Percentiles rank a stretch among this genome's conserved stretches.
phyloP scores from a whole-genome alignment of 116 monocot genomes.

The Phalaenopsis hybrid region DNA sequence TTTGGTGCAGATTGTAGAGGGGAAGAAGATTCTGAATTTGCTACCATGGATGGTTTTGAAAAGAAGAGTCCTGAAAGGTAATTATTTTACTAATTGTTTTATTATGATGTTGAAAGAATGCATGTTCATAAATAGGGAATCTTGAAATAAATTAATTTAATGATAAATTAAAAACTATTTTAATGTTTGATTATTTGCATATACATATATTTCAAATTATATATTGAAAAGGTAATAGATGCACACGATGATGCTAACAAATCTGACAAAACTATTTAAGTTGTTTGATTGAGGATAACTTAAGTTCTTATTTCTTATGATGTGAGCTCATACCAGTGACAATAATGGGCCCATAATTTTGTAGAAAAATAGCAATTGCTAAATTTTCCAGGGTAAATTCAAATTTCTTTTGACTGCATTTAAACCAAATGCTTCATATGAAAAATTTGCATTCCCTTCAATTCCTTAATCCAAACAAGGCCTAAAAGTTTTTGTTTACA shows the following conservation, averaged over 20 bases:
- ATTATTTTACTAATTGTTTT: not conserved
- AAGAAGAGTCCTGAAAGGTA: not conserved
- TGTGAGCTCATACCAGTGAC: too few relatives aligned
- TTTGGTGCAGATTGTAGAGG: not conserved
- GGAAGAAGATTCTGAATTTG: not conserved
- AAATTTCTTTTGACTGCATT: not conserved
- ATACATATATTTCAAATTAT: not conserved
- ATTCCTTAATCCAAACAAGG: too few relatives aligned
- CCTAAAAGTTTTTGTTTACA: too few relatives aligned
- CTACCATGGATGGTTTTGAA: not conserved
- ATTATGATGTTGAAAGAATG: not conserved
- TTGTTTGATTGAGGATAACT: not conserved
- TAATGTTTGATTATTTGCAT: not conserved
- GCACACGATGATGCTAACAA: not conserved
- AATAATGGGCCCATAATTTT: not conserved
- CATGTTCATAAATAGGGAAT: not conserved
- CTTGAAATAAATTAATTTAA: not conserved
- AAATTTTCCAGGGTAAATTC: not conserved
- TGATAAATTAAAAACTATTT: not conserved
- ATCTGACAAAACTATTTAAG: not conserved
- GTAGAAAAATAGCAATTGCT: not conserved
- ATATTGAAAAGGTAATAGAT: not conserved
- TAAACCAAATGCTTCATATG: too few relatives aligned
- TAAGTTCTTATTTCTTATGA: not conserved
- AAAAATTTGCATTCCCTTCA: too few relatives aligned